Conservation (phyloP, 177 flowering plant species). For the Telopea speciosissima region DNA sequence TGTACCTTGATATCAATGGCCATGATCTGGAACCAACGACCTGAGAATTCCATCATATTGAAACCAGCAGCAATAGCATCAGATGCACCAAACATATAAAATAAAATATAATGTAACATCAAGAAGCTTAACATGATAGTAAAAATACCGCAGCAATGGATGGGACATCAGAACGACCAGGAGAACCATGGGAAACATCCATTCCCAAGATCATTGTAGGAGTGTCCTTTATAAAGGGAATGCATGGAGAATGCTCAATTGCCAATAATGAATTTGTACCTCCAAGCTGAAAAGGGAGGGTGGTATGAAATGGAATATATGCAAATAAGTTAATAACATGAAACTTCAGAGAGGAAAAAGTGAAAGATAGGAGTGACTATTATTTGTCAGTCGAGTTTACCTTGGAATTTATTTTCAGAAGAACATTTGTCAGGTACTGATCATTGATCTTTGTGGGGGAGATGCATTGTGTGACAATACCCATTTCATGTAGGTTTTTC, state of each 20-base stretch:
- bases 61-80: neutral
- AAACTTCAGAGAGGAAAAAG: slow-evolving; percentile 8
- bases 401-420: slow-evolving; percentile 72
- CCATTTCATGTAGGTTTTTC: slow-evolving; percentile 49
- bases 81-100: neutral
- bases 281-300: slow-evolving; percentile 51
- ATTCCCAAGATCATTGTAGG: slow-evolving; percentile 87
- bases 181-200: slow-evolving; percentile 90
- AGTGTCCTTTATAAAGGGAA: slow-evolving; percentile 49
- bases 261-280: slow-evolving; percentile 75
- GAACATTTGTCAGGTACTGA: slow-evolving; percentile 75
- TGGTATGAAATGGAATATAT: neutral
- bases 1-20: slow-evolving; percentile 83
- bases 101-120: neutral
- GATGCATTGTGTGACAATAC: slow-evolving; percentile 70
- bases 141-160: slow-evolving; percentile 72
- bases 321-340: slow-evolving; percentile 6
- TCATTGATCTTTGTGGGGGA: slow-evolving; percentile 65
- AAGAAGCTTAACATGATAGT: neutral
- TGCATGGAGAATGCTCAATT: slow-evolving; percentile 38
- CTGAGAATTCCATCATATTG: slow-evolving; percentile 25
- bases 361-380: neutral
- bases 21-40: slow-evolving; percentile 87
- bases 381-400: slow-evolving; percentile 19
- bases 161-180: slow-evolving; percentile 72